Conservation (phyloP, 2,329 filamentous ascomycete genomes). For the Penicillium sp. region DNA sequence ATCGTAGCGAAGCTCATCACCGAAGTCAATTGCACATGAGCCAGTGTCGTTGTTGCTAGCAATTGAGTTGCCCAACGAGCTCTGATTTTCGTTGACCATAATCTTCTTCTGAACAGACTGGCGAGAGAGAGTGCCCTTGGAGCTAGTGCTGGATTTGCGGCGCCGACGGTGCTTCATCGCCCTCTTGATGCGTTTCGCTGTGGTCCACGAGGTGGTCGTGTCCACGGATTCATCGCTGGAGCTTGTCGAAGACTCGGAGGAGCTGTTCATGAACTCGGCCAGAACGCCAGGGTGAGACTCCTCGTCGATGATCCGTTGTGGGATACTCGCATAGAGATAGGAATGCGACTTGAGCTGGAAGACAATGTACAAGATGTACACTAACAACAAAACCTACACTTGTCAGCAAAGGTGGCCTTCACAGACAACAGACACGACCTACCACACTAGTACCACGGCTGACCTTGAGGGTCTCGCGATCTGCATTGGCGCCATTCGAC, state of each 20-base stretch:
- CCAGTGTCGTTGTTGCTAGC: conserved; percentile 20
- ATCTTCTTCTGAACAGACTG: conserved; percentile 26
- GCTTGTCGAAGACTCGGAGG: conserved; percentile 46
- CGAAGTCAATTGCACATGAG: conserved; percentile 26
- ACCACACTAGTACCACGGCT: conserved; percentile 86
- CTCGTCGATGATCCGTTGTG: conserved; percentile 88
- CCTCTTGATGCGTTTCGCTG: conserved; percentile 71
- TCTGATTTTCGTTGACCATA: conserved; percentile 19
- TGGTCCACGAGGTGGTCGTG: conserved; percentile 66
- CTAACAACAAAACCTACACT: conserved; percentile 66
- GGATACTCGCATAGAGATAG: conserved; percentile 89
- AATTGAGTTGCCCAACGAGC: conserved; percentile 24
- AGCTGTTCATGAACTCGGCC: conserved; percentile 70
- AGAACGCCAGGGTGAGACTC: conserved; percentile 83
- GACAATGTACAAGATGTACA: conserved; percentile 78
- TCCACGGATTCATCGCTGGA: conserved; percentile 66
- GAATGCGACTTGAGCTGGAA: conserved; percentile 91
- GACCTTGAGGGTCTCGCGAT: conserved; percentile 72
- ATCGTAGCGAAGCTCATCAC: conserved; percentile 31
- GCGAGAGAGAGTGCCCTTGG: conserved; percentile 47
- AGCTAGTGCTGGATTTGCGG: conserved; percentile 74
- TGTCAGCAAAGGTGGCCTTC: background rate
- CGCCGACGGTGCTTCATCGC: conserved; percentile 68
- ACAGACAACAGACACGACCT: conserved; percentile 33
- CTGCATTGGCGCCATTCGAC: conserved; percentile 59